Base-by-base conservation (phyloP, 345 rosid species). In the Hevea brasiliensis region DNA sequence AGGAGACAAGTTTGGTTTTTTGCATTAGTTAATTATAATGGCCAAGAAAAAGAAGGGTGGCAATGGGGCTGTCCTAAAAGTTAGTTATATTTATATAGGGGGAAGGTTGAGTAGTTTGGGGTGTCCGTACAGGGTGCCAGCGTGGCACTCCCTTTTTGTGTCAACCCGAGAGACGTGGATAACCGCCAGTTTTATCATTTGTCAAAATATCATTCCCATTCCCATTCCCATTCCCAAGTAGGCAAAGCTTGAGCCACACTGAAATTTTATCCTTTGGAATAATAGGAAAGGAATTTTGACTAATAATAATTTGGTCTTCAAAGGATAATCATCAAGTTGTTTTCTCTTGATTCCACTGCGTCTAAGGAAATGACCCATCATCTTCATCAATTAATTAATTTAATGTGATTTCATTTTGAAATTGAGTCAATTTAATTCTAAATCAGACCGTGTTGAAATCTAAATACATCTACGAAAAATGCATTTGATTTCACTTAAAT, bases 31-130 rank as follows among this genome's bases (percentile, higher is more conserved):
- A 20, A 13, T n/a, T n/a, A n/a, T 20, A 27, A 45, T 24, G 48
- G 85, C 77, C 71, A 65, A 47, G 77, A 77, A 84, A 80, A 77
- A 41, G 88, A 79, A 64, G 70, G 60, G 3, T 4, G n/a, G 7
- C 65, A 9, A 55, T 76, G 83, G 83, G 82, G 86, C 76, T 79
- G 86, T 84, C 82, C 47, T 37, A 61, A 74, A 75, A 74, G 72
- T 67, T 74, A 6, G 77, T 76, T 80, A 75, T 65, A 7, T 9
- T 11, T 23, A 72, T 70, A 71, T 66, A 75, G 74, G 51, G 18
- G 27, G 32, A 62, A 47, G 32, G 24, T 23, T 18, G 41, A 15
- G 5, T 4, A 13, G 17, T 7, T 15, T 42, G 24, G 67, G 74
- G 3, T 70, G 70, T 58, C 82, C 81, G 80, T 72, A 72, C 74